Conservation (phyloP, 495 filamentous ascomycete genomes). For the Daldinia decipiens region DNA sequence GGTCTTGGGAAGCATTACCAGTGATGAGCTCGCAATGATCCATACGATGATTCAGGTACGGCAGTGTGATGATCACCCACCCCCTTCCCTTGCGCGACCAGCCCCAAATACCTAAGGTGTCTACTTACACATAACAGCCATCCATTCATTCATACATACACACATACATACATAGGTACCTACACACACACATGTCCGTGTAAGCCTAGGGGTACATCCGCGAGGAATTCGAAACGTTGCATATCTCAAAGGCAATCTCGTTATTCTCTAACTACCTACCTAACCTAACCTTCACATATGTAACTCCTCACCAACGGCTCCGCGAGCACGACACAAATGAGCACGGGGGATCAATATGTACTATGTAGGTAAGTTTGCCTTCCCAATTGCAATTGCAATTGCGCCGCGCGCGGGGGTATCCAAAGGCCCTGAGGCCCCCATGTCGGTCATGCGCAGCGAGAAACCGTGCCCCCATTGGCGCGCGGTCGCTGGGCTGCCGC, state of each 20-base stretch:
- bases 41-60: slow-evolving; percentile 43
- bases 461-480: slow-evolving; percentile 28
- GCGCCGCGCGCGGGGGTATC: slow-evolving; percentile 25
- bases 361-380: slow-evolving; percentile 23
- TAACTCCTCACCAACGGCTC: slow-evolving; percentile 19
- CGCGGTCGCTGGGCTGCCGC: slow-evolving; percentile 28
- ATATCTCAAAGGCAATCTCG: slow-evolving; percentile 20
- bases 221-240: slow-evolving; percentile 38
- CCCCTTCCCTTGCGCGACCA: slow-evolving; percentile 35
- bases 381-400: slow-evolving; percentile 22
- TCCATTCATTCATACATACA: background rate
- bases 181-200: background rate
- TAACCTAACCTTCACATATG: background rate
- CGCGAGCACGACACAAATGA: slow-evolving; percentile 16
- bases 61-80: slow-evolving; percentile 37
- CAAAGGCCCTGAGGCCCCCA: slow-evolving; percentile 25
- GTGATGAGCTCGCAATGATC: slow-evolving; percentile 21
- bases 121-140: slow-evolving; percentile 1
- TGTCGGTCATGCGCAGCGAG: slow-evolving; percentile 41
- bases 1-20: slow-evolving; percentile 34
- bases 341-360: slow-evolving; percentile 27
- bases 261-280: background rate
- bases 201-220: slow-evolving; percentile 7
- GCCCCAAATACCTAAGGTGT: background rate
- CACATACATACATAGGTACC: too few relatives aligned